These are phyloP conservation scores for Phytophthora multivora DNA, from an alignment of 352 stramenopile genomes.

Conservation along the genomic window DNA sequence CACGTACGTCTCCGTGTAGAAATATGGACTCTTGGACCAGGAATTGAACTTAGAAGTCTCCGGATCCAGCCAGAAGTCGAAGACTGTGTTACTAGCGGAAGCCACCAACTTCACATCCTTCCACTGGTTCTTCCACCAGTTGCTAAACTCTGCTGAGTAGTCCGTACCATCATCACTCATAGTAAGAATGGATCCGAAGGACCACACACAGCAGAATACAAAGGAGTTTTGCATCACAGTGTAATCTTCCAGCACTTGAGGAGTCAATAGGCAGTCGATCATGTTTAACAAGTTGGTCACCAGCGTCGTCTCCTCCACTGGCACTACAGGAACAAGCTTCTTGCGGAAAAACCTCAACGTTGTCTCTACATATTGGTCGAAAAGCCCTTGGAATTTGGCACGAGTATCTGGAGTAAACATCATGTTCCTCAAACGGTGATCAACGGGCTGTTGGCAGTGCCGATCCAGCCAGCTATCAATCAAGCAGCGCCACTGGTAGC, in stretches of 20 bases:
- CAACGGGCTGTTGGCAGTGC: conserved; percentile 62
- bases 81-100: conserved; percentile 94
- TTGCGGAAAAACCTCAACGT: conserved; percentile 95
- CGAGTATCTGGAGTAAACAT: conserved; percentile 80
- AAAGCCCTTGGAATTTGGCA: conserved; percentile 85
- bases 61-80: conserved; percentile 97
- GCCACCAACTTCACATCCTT: conserved; percentile 95
- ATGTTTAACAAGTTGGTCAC: conserved; percentile 95
- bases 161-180: conserved; percentile 94
- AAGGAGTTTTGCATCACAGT: conserved; percentile 92
- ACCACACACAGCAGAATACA: conserved; percentile 96
- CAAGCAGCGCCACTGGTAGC: conserved; percentile 95
- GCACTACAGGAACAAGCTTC: conserved; percentile 91
- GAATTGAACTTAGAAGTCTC: conserved; percentile 92
- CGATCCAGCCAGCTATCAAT: conserved; percentile 93
- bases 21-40: conserved; percentile 96
- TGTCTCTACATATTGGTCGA: conserved; percentile 92
- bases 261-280: conserved; percentile 92
- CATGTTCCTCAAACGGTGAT: conserved; percentile 76
- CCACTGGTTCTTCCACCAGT: conserved; percentile 96
- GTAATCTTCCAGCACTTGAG: conserved; percentile 74
- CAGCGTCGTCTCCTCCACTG: conserved; percentile 93
- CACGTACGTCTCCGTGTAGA: conserved; percentile 91
- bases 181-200: conserved; percentile 93
- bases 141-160: conserved; percentile 94